Percentiles rank a stretch among this genome's conserved stretches.
These are phyloP conservation scores for Penicillium paxilli DNA, from an alignment of 495 filamentous ascomycete genomes.

Conservation along the genomic window DNA sequence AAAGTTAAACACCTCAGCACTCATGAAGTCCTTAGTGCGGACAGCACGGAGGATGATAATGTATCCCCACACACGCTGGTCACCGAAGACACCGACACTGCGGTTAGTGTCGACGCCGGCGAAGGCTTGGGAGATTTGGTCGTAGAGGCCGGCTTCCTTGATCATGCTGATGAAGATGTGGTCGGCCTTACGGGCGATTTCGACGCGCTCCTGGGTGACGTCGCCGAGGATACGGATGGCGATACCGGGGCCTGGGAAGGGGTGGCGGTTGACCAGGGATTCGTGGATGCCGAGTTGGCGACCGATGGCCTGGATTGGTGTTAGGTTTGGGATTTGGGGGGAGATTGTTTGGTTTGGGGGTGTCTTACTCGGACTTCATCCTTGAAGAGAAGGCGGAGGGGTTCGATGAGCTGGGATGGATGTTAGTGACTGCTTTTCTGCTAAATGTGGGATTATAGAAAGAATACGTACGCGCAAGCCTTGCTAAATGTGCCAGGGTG, in stretches of 20 bases:
- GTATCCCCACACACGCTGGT: slow-evolving; percentile 24
- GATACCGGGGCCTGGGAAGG: slow-evolving; percentile 80
- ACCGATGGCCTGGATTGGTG: slow-evolving; percentile 54
- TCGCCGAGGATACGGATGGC: slow-evolving; percentile 90
- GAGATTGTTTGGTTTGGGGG: neutral
- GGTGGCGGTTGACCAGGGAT: slow-evolving; percentile 80
- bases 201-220: slow-evolving; percentile 75
- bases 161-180: slow-evolving; percentile 85
- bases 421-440: neutral
- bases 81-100: slow-evolving; percentile 23
- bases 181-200: slow-evolving; percentile 82
- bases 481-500: slow-evolving; percentile 21
- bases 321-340: slow-evolving; percentile 4
- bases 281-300: slow-evolving; percentile 73
- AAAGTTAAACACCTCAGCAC: slow-evolving; percentile 14
- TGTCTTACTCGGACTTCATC: slow-evolving; percentile 63
- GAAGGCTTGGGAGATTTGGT: slow-evolving; percentile 79
- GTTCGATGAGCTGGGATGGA: slow-evolving; percentile 61
- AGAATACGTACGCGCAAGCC: slow-evolving; percentile 24
- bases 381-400: slow-evolving; percentile 78
- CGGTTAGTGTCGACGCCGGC: slow-evolving; percentile 61
- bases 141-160: slow-evolving; percentile 77
- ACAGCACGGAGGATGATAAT: slow-evolving; percentile 28
- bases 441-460: neutral
- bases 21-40: slow-evolving; percentile 25